Conservation (phyloP, 306 rosid species). For the Cicer arietinum region DNA sequence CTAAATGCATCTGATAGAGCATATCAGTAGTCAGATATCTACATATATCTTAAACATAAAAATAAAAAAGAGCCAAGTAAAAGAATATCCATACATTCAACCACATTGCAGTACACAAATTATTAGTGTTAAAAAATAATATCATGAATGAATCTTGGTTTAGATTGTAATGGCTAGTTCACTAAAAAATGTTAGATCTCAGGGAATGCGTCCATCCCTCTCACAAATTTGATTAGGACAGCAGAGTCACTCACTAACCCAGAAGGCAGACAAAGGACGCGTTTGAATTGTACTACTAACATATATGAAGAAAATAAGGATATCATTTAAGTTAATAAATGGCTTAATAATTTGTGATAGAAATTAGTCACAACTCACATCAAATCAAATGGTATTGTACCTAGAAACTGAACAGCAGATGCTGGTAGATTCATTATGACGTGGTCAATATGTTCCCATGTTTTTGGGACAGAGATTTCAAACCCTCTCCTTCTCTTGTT, state of each 20-base stretch:
- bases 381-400: conserved; percentile 52
- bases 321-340: not conserved
- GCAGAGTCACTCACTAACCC: not conserved
- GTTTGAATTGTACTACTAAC: not conserved
- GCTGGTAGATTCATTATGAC: conserved; percentile 94
- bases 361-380: conserved; percentile 29
- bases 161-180: conserved; percentile 33
- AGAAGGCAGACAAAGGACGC: not conserved
- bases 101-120: conserved; percentile 10
- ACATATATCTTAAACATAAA: conserved; percentile 27
- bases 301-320: conserved; percentile 30
- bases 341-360: conserved; percentile 16
- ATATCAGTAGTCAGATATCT: conserved; percentile 32
- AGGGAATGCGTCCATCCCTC: conserved; percentile 16
- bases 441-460: conserved; percentile 91
- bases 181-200: conserved; percentile 7
- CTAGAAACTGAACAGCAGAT: conserved; percentile 90
- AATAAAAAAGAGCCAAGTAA: conserved; percentile 12
- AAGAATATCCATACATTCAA: conserved; percentile 22
- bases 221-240: conserved; percentile 16
- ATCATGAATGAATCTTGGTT: conserved; percentile 25
- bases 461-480: conserved; percentile 51
- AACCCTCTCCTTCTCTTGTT: conserved; percentile 73
- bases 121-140: conserved; percentile 30
- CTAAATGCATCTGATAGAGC: conserved; percentile 72